Percentiles rank a stretch among this genome's conserved stretches.
phyloP scores from a whole-genome alignment of 345 rosid species.

The Rhodamnia rubescens region DNA sequence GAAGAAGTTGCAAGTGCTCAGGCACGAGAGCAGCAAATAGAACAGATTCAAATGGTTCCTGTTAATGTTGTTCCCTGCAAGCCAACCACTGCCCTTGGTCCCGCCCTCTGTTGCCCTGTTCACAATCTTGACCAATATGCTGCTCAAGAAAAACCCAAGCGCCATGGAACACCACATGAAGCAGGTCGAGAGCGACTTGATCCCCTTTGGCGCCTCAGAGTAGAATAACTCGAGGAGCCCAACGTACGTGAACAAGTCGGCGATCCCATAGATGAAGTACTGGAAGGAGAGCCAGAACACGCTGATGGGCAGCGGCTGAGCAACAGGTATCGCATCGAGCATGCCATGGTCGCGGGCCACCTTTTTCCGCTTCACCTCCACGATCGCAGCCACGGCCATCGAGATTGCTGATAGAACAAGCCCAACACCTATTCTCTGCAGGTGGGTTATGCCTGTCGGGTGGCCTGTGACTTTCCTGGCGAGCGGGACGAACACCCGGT shows the following conservation, averaged over 20 bases:
- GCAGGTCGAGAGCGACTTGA: slow-evolving; percentile 69
- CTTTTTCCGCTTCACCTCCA: slow-evolving; percentile 23
- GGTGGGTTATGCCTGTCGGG: slow-evolving; percentile 33
- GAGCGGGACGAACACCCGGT: slow-evolving; percentile 36
- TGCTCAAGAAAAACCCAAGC: slow-evolving; percentile 50
- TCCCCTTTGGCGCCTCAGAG: slow-evolving; percentile 47
- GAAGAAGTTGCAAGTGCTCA: background rate
- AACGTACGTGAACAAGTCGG: slow-evolving; percentile 51
- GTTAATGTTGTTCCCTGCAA: slow-evolving; percentile 15
- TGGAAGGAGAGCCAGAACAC: slow-evolving; percentile 47
- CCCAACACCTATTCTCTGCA: slow-evolving; percentile 51
- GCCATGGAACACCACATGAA: slow-evolving; percentile 49
- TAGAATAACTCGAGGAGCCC: slow-evolving; percentile 71
- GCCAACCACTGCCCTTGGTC: slow-evolving; percentile 17
- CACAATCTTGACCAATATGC: slow-evolving; percentile 38
- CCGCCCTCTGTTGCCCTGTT: background rate
- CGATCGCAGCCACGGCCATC: slow-evolving; percentile 47
- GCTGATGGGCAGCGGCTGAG: slow-evolving; percentile 1
- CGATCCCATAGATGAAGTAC: slow-evolving; percentile 52
- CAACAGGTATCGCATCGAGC: background rate
- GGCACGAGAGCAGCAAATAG: slow-evolving; percentile 11
- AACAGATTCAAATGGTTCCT: slow-evolving; percentile 14
- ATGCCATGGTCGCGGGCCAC: slow-evolving; percentile 6
- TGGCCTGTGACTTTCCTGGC: background rate
- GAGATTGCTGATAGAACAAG: slow-evolving; percentile 39